phyloP scores from a whole-genome alignment of 2,329 filamentous ascomycete genomes.

The Fusarium illudens region DNA sequence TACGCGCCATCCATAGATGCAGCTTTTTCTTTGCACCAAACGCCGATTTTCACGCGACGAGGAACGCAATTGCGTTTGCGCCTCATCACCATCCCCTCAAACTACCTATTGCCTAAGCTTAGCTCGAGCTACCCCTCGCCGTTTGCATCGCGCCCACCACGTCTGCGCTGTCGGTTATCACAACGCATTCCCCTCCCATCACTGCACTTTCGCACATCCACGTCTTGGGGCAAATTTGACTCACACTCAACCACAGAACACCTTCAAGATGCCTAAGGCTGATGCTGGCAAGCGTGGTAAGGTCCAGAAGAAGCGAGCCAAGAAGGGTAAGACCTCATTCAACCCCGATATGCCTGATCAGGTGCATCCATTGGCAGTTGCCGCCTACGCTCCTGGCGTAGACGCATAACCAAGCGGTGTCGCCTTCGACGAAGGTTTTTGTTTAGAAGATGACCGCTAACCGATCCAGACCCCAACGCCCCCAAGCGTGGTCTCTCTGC shows the following conservation, averaged over 20 bases:
- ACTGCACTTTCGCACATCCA: background rate
- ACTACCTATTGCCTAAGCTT: slow-evolving; percentile 12
- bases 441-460: slow-evolving; percentile 1
- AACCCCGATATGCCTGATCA: background rate
- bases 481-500: slow-evolving; percentile 99
- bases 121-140: slow-evolving; percentile 38
- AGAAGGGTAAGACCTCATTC: slow-evolving; percentile 63
- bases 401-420: background rate
- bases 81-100: slow-evolving; percentile 32
- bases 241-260: slow-evolving; percentile 44
- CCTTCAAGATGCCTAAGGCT: slow-evolving; percentile 67
- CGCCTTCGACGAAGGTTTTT: background rate
- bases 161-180: background rate
- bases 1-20: slow-evolving; percentile 26
- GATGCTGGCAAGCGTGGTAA: slow-evolving; percentile 62
- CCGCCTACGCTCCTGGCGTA: background rate
- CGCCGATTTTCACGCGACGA: slow-evolving; percentile 27
- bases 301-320: slow-evolving; percentile 63
- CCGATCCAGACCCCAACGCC: slow-evolving; percentile 82
- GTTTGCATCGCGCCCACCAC: background rate
- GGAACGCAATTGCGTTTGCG: slow-evolving; percentile 44
- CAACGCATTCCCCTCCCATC: background rate
- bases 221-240: background rate
- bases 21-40: slow-evolving; percentile 27
- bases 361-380: background rate